These are phyloP conservation scores for Fusarium fracticaudum DNA, from an alignment of 2,329 filamentous ascomycete species.

Conservation along the genomic window DNA sequence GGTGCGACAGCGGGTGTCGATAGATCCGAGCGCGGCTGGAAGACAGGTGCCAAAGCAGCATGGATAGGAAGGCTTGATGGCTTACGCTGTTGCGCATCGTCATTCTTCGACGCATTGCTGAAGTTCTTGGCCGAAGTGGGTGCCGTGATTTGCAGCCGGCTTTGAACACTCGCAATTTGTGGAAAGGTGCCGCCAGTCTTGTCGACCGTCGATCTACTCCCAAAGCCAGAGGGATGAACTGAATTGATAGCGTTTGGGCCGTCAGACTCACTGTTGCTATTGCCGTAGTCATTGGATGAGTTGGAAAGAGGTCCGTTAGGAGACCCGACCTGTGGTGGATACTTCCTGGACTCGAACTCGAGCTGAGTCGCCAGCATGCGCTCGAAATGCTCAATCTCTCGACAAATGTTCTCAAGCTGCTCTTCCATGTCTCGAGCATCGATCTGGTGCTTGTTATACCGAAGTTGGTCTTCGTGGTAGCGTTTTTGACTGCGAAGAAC, in stretches of 20 bases:
- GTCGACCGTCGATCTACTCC: conserved; percentile 15
- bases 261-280: conserved; percentile 7
- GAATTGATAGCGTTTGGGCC: background rate
- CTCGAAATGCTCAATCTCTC: conserved; percentile 62
- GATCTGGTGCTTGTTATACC: conserved; percentile 71
- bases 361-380: conserved; percentile 56
- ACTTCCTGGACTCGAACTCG: conserved; percentile 56
- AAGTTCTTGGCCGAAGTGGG: conserved; percentile 32
- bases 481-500: conserved; percentile 62
- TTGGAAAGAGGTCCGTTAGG: conserved; percentile 28
- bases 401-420: conserved; percentile 52
- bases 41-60: conserved; percentile 60
- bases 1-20: conserved; percentile 24
- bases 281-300: conserved; percentile 6
- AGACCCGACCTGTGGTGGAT: conserved; percentile 50
- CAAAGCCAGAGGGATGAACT: background rate
- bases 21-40: conserved; percentile 54
- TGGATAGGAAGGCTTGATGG: conserved; percentile 53
- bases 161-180: conserved; percentile 38
- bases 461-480: conserved; percentile 66
- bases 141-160: conserved; percentile 39
- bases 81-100: conserved; percentile 46
- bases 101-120: conserved; percentile 23
- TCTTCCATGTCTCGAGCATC: conserved; percentile 63
- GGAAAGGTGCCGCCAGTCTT: conserved; percentile 1